Base-by-base conservation (phyloP, 768 basidiomycete species). In the Hypholoma sublateritium region DNA sequence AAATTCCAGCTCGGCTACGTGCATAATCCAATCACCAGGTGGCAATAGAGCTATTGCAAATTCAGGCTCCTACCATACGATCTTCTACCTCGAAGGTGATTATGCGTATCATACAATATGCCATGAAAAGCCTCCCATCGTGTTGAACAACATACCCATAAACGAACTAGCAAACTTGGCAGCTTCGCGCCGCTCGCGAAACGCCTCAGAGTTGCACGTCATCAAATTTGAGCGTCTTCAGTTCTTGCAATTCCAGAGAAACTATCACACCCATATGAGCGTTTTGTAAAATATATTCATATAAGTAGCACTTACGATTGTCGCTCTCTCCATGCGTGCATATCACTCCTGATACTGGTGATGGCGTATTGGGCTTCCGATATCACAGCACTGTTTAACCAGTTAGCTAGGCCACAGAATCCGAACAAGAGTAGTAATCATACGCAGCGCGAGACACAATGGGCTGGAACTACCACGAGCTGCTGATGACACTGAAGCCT, bases 401-500 rank as follows among this genome's bases (percentile, higher is more conserved):
- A 32, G 28, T 32, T 9, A 12, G 46, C 5, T 6, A 13, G 12
- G 35, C 1, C 28, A 22, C 17, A 48, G 11, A 4, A 34, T 32
- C 2, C 13, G 19, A 16, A 32, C 6, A 19, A 41, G 34, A 14
- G 35, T 11, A 51, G 36, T 22, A 24, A 6, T 14, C 69, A 43
- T 65, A 72, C 68, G 60, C 59, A 2, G 56, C 24, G 13, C 70
- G 62, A 6, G 72, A 74, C n/a, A 75, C 61, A 36, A 74, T 66
- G 0, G 84, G 84, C 13, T 87, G 67, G 63, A 79, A 84, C 5
- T 70, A 71, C 88, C 89, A 89, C 0, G 84, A 80, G 45, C 81
- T 86, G 59, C 79, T 84, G 47, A 89, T 76, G 3, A 89, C 86
- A 59, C 91, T 90, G 58, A 91, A 88, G 0, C 92, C 92, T 0